Percentiles rank a stretch among this genome's conserved stretches.
Evolutionary conservation across 1,284 basidiomycete genomes (phyloP).

Genomic region (Salmacisia buchloeana): DNA sequence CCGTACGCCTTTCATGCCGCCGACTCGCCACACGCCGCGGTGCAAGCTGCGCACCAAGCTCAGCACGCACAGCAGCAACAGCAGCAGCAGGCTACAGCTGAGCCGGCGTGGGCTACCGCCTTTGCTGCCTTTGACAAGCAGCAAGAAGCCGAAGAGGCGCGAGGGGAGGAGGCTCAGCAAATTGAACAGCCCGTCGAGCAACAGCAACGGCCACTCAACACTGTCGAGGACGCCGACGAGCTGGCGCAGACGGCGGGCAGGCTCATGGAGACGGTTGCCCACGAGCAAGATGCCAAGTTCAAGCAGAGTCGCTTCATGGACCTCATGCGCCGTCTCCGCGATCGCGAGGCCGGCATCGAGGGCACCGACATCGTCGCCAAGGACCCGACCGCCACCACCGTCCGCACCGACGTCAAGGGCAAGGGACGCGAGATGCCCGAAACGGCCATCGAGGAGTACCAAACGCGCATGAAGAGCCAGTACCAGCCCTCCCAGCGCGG

Average conservation of each 20-base stretch:
- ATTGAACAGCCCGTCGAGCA: neutral
- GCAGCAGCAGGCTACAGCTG: constrained; percentile 14
- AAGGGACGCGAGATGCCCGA: constrained; percentile 18
- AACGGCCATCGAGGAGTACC: constrained; percentile 6
- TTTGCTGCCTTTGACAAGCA: constrained; percentile 35
- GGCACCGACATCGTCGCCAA: constrained; percentile 67
- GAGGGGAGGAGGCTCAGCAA: neutral
- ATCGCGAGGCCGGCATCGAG: constrained; percentile 74
- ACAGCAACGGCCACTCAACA: neutral
- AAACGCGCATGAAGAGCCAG: neutral
- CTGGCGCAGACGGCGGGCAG: constrained; percentile 51
- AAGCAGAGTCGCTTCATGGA: constrained; percentile 78
- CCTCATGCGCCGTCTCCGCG: constrained; percentile 77
- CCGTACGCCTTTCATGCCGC: constrained; percentile 14
- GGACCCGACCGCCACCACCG: neutral
- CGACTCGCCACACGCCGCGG: constrained; percentile 16
- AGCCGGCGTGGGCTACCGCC: constrained; percentile 40
- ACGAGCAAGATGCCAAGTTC: constrained; percentile 73
- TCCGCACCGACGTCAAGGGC: constrained; percentile 27
- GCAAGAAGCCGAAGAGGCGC: constrained; percentile 11
- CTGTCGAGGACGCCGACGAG: constrained; percentile 36
- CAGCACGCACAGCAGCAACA: constrained; percentile 13
- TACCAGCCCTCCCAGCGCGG: neutral
- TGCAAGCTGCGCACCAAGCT: constrained; percentile 12
- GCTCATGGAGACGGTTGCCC: constrained; percentile 51